Conservation (phyloP, 2,329 filamentous ascomycete species). For the Alternaria arbusti region DNA sequence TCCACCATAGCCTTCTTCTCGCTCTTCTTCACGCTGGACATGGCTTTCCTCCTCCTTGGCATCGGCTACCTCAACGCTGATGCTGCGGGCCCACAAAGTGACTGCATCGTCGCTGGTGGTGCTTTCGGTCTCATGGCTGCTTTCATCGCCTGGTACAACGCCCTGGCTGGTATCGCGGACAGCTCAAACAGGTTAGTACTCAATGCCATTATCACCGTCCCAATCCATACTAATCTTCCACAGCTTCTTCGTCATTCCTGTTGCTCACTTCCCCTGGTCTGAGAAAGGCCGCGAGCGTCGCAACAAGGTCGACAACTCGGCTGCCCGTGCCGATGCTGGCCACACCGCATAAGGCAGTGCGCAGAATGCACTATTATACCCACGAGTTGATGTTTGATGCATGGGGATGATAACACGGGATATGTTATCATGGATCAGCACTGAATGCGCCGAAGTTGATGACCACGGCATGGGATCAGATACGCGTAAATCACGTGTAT, state of each 20-base stretch:
- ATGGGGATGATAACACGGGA: not conserved
- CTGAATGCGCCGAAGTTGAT: not conserved
- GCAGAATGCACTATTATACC: not conserved
- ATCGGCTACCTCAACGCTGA: constrained; percentile 59
- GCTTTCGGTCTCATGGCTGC: constrained; percentile 61
- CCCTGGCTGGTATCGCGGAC: constrained; percentile 62
- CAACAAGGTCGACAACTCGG: constrained; percentile 51
- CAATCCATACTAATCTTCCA: constrained; percentile 12
- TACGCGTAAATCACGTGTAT: not conserved
- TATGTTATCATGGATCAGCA: not conserved
- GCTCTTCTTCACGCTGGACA: constrained; percentile 64
- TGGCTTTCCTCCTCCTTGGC: constrained; percentile 65
- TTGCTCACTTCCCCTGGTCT: constrained; percentile 95
- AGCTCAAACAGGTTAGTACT: constrained; percentile 55
- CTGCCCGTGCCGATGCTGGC: constrained; percentile 17
- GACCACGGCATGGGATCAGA: not conserved
- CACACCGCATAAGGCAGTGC: constrained; percentile 4
- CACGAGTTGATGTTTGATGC: not conserved
- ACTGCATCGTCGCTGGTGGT: constrained; percentile 60
- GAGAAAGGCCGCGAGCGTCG: constrained; percentile 50
- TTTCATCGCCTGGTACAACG: constrained; percentile 63
- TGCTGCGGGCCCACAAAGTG: constrained; percentile 48
- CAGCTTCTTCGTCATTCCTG: constrained; percentile 92
- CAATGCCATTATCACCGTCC: not conserved
- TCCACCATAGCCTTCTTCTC: constrained; percentile 65